Evolutionary conservation across 805 yeast genomes (phyloP), one percentile per base, ranked within the genome.

Genomic region (Metschnikowia colocasiae): DNA sequence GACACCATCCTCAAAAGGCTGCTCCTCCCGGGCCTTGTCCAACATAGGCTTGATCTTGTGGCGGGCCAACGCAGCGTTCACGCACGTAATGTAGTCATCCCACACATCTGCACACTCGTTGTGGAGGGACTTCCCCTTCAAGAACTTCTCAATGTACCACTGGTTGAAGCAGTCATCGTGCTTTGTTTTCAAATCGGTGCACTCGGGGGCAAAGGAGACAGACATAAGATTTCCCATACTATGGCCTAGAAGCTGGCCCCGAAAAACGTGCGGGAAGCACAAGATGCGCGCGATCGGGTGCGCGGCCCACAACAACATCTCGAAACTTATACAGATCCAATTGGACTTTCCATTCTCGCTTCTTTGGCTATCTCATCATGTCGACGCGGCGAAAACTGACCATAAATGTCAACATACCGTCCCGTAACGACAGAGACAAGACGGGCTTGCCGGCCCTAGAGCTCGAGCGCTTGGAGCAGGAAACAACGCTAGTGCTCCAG

Each of bases 141-240:
- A 68, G 55, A 86, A 86, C 65, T 85, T 49, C 57, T 94, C 97
- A 4, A 94, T 83, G 64, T 94, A 94, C 99, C 99, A 91, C 55
- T 79, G 78, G 67, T 90, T 91, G 71, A 94, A 94, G 65, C 99
- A 94, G 59, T 83, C 85, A 62, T 94, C 98, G 61, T 94, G 94
- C 59, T 82, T 80, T 57, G 81, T 81, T 67, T 94, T 94, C 48
- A 85, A 79, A 30, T 81, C 86, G 19, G 95, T 88, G 68, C 99
- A 94, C 69, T 94, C 98, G 22, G 97, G 97, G 31, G 99, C 98
- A 74, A 94, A 87, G 51, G 96, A 89, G 9, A 64, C 72, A 6
- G 95, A 72, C 76, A 73, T 71, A 44, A 60, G 63, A 53, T 69
- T 72, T 45, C 76, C 77, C 77, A 73, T 73, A 39, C 7, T 40